Percentiles rank a stretch among this genome's conserved stretches.
phyloP scores from a whole-genome alignment of 371 early-diverging fungal species.

The Apophysomyces ossiformis region DNA sequence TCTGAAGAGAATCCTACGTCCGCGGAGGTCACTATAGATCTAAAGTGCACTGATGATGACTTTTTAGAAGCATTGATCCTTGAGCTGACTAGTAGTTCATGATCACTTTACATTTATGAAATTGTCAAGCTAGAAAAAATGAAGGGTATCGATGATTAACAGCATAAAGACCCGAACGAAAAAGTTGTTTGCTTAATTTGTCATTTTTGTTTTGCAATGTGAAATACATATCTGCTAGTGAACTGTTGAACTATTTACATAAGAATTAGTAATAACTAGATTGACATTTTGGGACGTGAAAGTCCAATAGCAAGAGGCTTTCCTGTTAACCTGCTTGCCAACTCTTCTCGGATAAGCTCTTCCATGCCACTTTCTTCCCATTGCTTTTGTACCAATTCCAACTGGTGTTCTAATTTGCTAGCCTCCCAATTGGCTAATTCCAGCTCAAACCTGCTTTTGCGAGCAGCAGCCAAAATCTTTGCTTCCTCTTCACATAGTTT shows the following conservation, averaged over 20 bases:
- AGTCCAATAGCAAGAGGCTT: constrained; percentile 14
- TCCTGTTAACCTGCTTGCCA: constrained; percentile 13
- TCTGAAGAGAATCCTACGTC: constrained; percentile 24
- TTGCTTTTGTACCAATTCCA: constrained; percentile 54
- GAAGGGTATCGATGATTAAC: too few species aligned
- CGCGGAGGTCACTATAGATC: constrained; percentile 62
- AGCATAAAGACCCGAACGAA: too few species aligned
- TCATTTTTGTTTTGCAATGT: too few species aligned
- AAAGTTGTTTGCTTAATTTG: too few species aligned
- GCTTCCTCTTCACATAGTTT: constrained; percentile 49
- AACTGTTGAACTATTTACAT: too few species aligned
- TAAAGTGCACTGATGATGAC: constrained; percentile 70
- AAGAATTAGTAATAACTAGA: background rate
- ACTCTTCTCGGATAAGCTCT: constrained; percentile 30
- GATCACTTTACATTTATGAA: background rate
- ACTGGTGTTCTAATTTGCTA: constrained; percentile 55
- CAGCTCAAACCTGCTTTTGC: constrained; percentile 57
- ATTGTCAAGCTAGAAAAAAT: background rate
- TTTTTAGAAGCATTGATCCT: constrained; percentile 51
- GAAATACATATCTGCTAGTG: too few species aligned
- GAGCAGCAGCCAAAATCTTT: constrained; percentile 36
- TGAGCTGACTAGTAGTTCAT: background rate
- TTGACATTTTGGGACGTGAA: constrained; percentile 11
- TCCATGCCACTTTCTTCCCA: constrained; percentile 56
- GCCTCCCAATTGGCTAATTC: constrained; percentile 62